phyloP scores from a whole-genome alignment of 768 basidiomycete species.

The Tulasnella sp. region DNA sequence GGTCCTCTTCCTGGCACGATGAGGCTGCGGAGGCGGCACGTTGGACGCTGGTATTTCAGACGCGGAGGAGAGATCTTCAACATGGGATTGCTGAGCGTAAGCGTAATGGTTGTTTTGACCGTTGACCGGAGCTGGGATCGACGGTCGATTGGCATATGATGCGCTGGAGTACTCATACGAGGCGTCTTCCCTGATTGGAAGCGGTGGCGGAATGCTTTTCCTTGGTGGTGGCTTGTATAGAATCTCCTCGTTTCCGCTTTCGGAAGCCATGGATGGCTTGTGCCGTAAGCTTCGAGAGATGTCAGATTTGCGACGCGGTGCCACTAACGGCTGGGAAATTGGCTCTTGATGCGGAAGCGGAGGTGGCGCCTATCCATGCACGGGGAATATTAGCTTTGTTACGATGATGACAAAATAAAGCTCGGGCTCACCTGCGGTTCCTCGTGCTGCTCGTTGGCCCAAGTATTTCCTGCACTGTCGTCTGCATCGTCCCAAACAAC shows the following conservation, averaged over 20 bases:
- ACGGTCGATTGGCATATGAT: not conserved
- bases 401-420: not conserved
- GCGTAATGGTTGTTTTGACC: not conserved
- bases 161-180: not conserved
- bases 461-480: too few relatives aligned
- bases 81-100: not conserved
- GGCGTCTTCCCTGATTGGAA: constrained; percentile 3
- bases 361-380: not conserved
- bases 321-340: not conserved
- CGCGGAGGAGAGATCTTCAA: not conserved
- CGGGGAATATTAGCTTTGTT: too few relatives aligned
- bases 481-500: too few relatives aligned
- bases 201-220: constrained; percentile 6
- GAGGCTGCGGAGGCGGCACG: constrained; percentile 20
- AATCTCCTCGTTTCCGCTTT: constrained; percentile 86
- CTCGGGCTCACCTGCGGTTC: not conserved
- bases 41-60: not conserved
- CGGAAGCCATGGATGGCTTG: constrained; percentile 58
- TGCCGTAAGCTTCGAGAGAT: constrained; percentile 10
- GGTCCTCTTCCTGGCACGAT: constrained; percentile 59
- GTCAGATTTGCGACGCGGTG: not conserved
- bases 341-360: not conserved
- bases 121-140: not conserved
- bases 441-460: not conserved
- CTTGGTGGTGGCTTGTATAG: constrained; percentile 36